Base-by-base conservation (phyloP, 2,329 filamentous ascomycete species). In the Nemania sp. region DNA sequence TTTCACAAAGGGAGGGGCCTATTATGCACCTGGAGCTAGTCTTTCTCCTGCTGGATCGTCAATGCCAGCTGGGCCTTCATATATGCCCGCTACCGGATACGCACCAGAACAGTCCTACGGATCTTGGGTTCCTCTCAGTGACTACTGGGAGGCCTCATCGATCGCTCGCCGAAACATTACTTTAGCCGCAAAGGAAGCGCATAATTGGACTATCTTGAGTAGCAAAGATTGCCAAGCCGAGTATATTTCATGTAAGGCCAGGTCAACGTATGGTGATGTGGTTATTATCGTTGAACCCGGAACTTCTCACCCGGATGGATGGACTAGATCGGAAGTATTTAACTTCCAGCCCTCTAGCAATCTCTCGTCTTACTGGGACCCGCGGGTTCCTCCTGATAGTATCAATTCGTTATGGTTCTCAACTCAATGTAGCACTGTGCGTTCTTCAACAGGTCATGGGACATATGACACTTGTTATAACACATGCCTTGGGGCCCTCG, bases 381-480 rank as follows among this genome's bases (percentile, higher is more conserved):
- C 46, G 5, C 37, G 25, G 37, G 13, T 57, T 21, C 54, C 46
- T 10, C 46, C 17, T 0, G n/a, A 51, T 7, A 5, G 7, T 2
- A 2, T 35, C 13, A 57, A 57, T 37, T 51, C 54, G 12, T 10
- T 57, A 15, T 57, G 46, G 54, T 57, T 50, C 10, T 57, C 39
- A 29, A 13, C 54, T 5, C 46, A 45, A 29, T 57, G 54, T 34
- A 20, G 12, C 15, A n/a, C n/a, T n/a, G n/a, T n/a, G n/a, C n/a
- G n/a, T n/a, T n/a, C n/a, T n/a, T n/a, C n/a, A n/a, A n/a, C n/a
- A n/a, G n/a, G n/a, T n/a, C n/a, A n/a, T n/a, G n/a, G n/a, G n/a
- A n/a, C n/a, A n/a, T n/a, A n/a, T n/a, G n/a, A n/a, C n/a, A n/a
- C n/a, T n/a, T n/a, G n/a, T n/a, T n/a, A n/a, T n/a, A n/a, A n/a